A percentile compares a stretch with the other conserved stretches of the same genome.
phyloP scores from a whole-genome alignment of 139 green algal genomes.

The Prasinococcaceae sp. region DNA sequence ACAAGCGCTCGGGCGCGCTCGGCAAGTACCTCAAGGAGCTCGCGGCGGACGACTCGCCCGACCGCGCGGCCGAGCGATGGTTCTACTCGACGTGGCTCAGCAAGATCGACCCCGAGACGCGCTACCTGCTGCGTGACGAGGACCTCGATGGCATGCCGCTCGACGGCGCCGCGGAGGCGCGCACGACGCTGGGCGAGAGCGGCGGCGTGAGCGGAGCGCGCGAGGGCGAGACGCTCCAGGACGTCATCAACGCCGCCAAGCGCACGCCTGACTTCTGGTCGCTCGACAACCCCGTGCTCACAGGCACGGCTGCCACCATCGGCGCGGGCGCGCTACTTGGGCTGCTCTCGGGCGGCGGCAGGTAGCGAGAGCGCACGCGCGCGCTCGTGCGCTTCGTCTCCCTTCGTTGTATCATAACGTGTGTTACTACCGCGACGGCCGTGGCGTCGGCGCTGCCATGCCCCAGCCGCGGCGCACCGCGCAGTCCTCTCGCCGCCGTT shows the following conservation, averaged over 20 bases:
- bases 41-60: constrained; percentile 7
- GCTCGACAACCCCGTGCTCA: constrained; percentile 14
- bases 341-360: background rate
- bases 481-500: no score
- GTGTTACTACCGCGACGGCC: no score
- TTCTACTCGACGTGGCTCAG: constrained; percentile 18
- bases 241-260: constrained; percentile 2
- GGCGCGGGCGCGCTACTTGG: background rate
- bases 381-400: no score
- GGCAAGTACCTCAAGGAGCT: constrained; percentile 13
- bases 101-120: constrained; percentile 20
- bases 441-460: no score
- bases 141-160: background rate
- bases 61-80: constrained; percentile 8
- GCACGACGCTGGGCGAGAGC: background rate
- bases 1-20: constrained; percentile 9
- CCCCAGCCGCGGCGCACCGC: no score
- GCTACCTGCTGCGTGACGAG: constrained; percentile 13
- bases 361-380: no score
- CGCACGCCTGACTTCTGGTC: constrained; percentile 17
- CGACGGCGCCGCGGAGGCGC: background rate
- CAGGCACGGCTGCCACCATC: constrained; percentile 3
- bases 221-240: background rate
- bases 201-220: background rate
- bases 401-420: no score